phyloP scores from a whole-genome alignment of 1,284 basidiomycete species.

The Malassezia brasiliensis region DNA sequence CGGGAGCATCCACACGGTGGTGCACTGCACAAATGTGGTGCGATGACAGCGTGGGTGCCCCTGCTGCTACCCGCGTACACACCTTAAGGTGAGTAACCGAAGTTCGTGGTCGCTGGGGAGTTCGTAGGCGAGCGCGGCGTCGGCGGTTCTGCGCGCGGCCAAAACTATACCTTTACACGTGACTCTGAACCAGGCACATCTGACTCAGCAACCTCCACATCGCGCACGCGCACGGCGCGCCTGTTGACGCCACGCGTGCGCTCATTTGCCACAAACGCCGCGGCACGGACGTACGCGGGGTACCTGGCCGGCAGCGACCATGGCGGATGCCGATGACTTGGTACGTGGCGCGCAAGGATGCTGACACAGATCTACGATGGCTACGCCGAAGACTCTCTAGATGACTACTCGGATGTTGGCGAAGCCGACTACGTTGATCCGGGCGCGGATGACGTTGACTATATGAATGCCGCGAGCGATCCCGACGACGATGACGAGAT shows the following conservation, averaged over 20 bases:
- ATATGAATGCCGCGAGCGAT: slow-evolving; percentile 16
- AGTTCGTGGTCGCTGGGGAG: slow-evolving; percentile 18
- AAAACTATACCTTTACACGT: slow-evolving; percentile 19
- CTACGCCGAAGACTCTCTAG: slow-evolving; percentile 40
- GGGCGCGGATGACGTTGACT: slow-evolving; percentile 27
- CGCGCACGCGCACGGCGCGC: slow-evolving; percentile 1
- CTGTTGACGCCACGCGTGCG: slow-evolving; percentile 12
- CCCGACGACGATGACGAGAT: slow-evolving; percentile 9
- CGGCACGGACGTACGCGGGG: too few relatives aligned
- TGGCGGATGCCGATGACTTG: slow-evolving; percentile 11
- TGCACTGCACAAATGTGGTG: neutral
- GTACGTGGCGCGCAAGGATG: neutral
- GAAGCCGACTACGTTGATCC: slow-evolving; percentile 25
- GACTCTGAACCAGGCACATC: neutral
- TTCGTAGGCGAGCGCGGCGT: neutral
- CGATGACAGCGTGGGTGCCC: neutral
- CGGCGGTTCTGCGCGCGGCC: neutral
- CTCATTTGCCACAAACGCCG: slow-evolving; percentile 5
- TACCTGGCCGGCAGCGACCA: neutral
- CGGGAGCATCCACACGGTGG: neutral
- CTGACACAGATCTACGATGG: slow-evolving; percentile 18
- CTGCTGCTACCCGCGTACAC: neutral
- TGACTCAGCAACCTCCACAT: slow-evolving; percentile 12
- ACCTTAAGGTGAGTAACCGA: slow-evolving; percentile 17
- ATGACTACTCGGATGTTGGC: slow-evolving; percentile 38